Evolutionary conservation across 805 yeast species (phyloP).

Genomic region (Candida stauntonica): DNA sequence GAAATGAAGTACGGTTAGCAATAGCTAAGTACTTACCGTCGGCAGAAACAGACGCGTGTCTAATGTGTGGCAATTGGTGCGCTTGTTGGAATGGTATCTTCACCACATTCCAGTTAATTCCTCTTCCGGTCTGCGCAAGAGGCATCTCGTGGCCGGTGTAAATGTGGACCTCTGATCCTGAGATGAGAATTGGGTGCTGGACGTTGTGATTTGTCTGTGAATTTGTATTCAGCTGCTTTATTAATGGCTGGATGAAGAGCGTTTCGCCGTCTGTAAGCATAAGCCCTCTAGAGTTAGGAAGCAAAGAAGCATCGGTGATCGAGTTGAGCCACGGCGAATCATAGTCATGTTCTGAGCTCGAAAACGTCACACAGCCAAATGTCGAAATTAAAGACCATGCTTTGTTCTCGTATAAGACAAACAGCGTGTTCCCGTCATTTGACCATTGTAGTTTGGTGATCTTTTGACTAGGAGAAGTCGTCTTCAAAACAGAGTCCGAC

Average conservation of each 20-base stretch:
- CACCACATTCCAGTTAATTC: conserved; percentile 22
- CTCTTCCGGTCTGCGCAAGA: conserved; percentile 6
- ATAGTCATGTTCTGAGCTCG: conserved; percentile 13
- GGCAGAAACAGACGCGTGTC: conserved; percentile 20
- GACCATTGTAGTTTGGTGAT: conserved; percentile 15
- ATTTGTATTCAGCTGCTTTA: background rate
- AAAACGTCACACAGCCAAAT: conserved; percentile 25
- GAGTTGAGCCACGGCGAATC: conserved; percentile 12
- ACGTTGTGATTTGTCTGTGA: conserved; percentile 23
- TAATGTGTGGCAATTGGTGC: conserved; percentile 19
- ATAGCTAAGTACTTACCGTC: conserved; percentile 25
- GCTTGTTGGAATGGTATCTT: conserved; percentile 22
- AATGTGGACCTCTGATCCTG: conserved; percentile 21
- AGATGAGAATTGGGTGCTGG: conserved; percentile 23
- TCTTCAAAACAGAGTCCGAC: conserved; percentile 5
- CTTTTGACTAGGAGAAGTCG: background rate
- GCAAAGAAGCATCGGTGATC: background rate
- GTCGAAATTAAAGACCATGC: conserved; percentile 27
- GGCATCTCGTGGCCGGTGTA: conserved; percentile 26
- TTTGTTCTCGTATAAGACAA: conserved; percentile 16
- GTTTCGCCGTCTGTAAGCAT: conserved; percentile 7
- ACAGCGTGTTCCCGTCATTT: conserved; percentile 12
- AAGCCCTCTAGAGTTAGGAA: conserved; percentile 1
- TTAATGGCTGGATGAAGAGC: conserved; percentile 7
- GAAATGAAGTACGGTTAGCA: conserved; percentile 17